A percentile compares a stretch with the other conserved stretches of the same genome.
Evolutionary conservation across 805 yeast genomes (phyloP).

Genomic region (Zygotorulaspora danielsina): DNA sequence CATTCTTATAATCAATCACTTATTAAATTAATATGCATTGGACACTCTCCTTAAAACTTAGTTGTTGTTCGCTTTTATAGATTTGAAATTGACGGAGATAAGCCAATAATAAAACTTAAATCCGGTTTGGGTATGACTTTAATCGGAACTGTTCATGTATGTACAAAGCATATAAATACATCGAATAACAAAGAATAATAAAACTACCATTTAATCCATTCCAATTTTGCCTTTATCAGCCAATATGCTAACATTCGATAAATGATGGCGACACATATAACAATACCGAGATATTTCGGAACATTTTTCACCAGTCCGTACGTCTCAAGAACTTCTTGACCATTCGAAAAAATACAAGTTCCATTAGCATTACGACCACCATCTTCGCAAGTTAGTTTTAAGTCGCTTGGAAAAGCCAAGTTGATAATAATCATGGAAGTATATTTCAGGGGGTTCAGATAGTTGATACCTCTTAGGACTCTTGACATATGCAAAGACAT

Average conservation of each 20-base stretch:
- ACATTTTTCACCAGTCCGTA: conserved; percentile 44
- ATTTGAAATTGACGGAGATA: too few relatives aligned
- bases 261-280: conserved; percentile 27
- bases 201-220: conserved; percentile 30
- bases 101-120: too few relatives aligned
- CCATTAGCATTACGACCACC: conserved; percentile 36
- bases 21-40: not conserved
- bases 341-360: conserved; percentile 48
- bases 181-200: too few relatives aligned
- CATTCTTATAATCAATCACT: not conserved
- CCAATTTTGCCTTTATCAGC: conserved; percentile 27
- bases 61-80: too few relatives aligned
- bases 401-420: conserved; percentile 49
- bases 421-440: conserved; percentile 59
- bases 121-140: too few relatives aligned
- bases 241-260: conserved; percentile 27
- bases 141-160: too few relatives aligned
- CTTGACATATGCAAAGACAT: conserved; percentile 72
- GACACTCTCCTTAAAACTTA: too few relatives aligned
- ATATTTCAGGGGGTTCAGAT: conserved; percentile 72
- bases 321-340: conserved; percentile 50
- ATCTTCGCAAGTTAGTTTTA: conserved; percentile 48
- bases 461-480: conserved; percentile 67
- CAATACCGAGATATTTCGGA: conserved; percentile 37
- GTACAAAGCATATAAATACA: too few relatives aligned